Percentiles rank a stretch among this genome's conserved stretches.
Conservation (phyloP, 73 alveolate species). For the Paramecium primaurelia region DNA sequence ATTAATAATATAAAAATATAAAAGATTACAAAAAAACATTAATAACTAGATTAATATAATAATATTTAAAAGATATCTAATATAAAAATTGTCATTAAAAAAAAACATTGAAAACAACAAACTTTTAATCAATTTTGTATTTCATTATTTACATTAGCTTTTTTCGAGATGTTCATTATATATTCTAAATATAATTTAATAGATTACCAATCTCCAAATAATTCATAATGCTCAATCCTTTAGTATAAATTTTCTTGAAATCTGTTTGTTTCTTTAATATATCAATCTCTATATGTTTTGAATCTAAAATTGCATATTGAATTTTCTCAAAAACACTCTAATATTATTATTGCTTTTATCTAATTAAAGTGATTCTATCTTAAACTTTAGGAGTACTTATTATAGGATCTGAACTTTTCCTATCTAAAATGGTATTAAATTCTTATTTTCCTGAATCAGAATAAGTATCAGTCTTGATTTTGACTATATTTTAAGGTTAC, state of each 20-base stretch:
- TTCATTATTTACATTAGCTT: not conserved
- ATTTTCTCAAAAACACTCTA: not conserved
- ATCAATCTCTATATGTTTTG: not conserved
- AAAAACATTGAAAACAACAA: not conserved
- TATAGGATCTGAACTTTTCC: conserved; percentile 12
- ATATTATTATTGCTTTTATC: not conserved
- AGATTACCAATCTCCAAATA: not conserved
- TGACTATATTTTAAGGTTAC: not conserved
- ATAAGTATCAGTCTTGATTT: not conserved
- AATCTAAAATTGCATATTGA: not conserved
- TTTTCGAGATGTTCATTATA: not conserved
- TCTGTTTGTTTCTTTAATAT: not conserved
- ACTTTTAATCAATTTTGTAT: not conserved
- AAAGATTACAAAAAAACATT: not conserved
- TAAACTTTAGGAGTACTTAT: not conserved
- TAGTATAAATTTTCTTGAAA: not conserved
- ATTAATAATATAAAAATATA: not conserved
- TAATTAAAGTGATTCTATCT: not conserved
- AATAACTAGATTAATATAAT: not conserved
- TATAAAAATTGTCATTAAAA: not conserved
- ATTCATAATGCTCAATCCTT: not conserved
- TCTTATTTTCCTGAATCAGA: not conserved
- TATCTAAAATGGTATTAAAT: not conserved
- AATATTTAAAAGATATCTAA: not conserved
- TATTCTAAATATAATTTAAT: not conserved